Conservation (phyloP, 2,329 filamentous ascomycete species). For the Aureobasidium vineae region DNA sequence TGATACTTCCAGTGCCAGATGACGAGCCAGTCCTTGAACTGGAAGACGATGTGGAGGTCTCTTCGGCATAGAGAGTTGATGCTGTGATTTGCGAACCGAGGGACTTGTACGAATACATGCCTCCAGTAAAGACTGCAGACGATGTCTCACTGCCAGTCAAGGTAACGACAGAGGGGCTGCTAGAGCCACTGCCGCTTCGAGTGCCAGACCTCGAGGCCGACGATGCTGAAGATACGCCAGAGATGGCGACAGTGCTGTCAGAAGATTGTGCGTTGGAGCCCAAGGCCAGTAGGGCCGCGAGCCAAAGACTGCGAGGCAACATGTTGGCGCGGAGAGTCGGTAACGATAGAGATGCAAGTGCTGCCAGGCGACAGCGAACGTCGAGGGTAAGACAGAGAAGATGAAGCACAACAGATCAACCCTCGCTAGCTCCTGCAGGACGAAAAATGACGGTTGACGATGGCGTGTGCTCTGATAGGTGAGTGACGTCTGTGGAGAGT, state of each 20-base stretch:
- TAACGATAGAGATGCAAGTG: not conserved
- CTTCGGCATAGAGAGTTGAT: conserved; percentile 13
- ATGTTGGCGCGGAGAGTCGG: conserved; percentile 29
- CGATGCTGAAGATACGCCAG: conserved; percentile 30
- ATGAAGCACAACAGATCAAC: conserved; percentile 7
- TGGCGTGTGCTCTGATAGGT: conserved; percentile 6
- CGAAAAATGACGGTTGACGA: conserved; percentile 5
- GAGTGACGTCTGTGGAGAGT: conserved; percentile 20
- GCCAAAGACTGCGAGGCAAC: conserved; percentile 35
- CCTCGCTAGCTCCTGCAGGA: not conserved
- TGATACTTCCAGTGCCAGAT: conserved; percentile 6
- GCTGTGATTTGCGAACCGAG: conserved; percentile 24
- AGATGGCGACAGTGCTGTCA: not conserved
- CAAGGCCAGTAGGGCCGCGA: conserved; percentile 40
- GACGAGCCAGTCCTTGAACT: not conserved
- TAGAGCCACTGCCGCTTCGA: conserved; percentile 33
- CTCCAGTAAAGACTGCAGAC: conserved; percentile 8
- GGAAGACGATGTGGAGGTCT: not conserved
- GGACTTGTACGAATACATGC: conserved; percentile 17
- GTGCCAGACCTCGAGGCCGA: conserved; percentile 28
- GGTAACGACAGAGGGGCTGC: conserved; percentile 27
- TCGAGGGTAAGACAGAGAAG: conserved; percentile 3
- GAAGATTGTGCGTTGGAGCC: conserved; percentile 34
- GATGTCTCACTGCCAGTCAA: conserved; percentile 20
- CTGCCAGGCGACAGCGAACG: not conserved